Evolutionary conservation across 2,329 filamentous ascomycete species (phyloP).

Genomic region (Verticillium longisporum): DNA sequence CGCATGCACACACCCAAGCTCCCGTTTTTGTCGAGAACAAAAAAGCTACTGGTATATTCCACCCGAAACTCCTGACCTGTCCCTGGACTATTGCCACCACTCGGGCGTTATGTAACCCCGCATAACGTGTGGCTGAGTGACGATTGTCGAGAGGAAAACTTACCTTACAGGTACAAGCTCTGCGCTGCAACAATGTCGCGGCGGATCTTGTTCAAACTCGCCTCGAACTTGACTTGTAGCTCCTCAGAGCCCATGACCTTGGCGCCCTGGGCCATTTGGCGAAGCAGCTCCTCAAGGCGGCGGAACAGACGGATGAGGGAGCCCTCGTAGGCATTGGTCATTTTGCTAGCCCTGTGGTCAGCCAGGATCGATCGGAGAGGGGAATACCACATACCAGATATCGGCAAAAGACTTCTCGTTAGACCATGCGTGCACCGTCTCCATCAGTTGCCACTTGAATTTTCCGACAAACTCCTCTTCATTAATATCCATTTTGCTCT

Average conservation of each 20-base stretch:
- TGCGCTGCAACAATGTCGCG: conserved; percentile 93
- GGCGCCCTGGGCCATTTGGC: conserved; percentile 90
- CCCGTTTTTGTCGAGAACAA: conserved; percentile 1
- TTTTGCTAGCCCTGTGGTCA: conserved; percentile 61
- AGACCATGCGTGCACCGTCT: conserved; percentile 88
- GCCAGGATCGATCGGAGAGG: neutral
- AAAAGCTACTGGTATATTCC: conserved; percentile 4
- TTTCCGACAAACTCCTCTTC: conserved; percentile 88
- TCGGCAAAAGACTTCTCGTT: conserved; percentile 85
- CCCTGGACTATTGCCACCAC: neutral
- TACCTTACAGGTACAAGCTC: conserved; percentile 72
- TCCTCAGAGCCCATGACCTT: conserved; percentile 99
- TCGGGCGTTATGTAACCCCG: neutral
- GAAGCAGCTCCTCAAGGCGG: conserved; percentile 83
- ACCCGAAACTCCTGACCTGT: neutral
- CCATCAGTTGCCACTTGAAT: conserved; percentile 95
- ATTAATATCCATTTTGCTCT: conserved; percentile 89
- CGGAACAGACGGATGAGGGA: conserved; percentile 95
- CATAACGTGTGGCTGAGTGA: neutral
- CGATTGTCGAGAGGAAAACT: neutral
- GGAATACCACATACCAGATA: conserved; percentile 68
- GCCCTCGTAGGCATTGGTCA: conserved; percentile 97
- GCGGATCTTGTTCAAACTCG: conserved; percentile 75
- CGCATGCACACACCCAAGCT: neutral
- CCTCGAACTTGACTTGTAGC: conserved; percentile 85